These are phyloP conservation scores for Kwoniella botswanensis DNA, from an alignment of 768 basidiomycete species.

Conservation along the genomic window DNA sequence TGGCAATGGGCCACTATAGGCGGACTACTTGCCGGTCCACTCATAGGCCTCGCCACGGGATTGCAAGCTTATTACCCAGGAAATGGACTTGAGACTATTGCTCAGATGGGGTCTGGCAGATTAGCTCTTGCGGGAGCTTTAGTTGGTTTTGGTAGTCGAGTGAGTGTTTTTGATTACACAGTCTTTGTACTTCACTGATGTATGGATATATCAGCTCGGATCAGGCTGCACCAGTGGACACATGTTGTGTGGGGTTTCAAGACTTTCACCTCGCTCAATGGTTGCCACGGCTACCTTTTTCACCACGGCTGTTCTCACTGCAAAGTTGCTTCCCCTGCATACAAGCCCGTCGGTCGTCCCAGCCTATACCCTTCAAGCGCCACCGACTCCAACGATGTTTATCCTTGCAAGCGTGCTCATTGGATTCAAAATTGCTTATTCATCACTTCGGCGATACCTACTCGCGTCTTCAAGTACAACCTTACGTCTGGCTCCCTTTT, in stretches of 20 bases:
- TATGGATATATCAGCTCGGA: conserved; percentile 45
- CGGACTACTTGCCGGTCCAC: conserved; percentile 35
- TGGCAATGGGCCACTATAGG: conserved; percentile 47
- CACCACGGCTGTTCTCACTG: conserved; percentile 48
- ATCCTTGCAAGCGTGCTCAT: conserved; percentile 8
- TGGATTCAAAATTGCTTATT: conserved; percentile 6
- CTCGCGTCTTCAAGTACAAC: not conserved
- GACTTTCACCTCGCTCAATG: conserved; percentile 57
- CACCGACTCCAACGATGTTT: not conserved
- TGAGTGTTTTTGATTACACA: conserved; percentile 35
- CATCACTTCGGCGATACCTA: conserved; percentile 13
- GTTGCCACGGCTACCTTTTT: conserved; percentile 55
- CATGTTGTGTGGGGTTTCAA: conserved; percentile 58
- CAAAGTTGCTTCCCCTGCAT: conserved; percentile 30
- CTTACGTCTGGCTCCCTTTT: conserved; percentile 20
- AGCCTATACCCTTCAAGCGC: conserved; percentile 7
- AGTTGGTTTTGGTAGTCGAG: conserved; percentile 58
- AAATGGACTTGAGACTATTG: conserved; percentile 1
- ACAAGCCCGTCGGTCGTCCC: not conserved
- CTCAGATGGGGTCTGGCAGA: conserved; percentile 13
- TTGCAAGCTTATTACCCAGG: conserved; percentile 17
- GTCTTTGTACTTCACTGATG: not conserved
- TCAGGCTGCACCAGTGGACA: conserved; percentile 59
- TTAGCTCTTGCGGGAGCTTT: conserved; percentile 46
- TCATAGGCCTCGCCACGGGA: conserved; percentile 19